These are phyloP conservation scores for Tolypocladium tundrense DNA, from an alignment of 2,329 filamentous ascomycete genomes.

Conservation along the genomic window DNA sequence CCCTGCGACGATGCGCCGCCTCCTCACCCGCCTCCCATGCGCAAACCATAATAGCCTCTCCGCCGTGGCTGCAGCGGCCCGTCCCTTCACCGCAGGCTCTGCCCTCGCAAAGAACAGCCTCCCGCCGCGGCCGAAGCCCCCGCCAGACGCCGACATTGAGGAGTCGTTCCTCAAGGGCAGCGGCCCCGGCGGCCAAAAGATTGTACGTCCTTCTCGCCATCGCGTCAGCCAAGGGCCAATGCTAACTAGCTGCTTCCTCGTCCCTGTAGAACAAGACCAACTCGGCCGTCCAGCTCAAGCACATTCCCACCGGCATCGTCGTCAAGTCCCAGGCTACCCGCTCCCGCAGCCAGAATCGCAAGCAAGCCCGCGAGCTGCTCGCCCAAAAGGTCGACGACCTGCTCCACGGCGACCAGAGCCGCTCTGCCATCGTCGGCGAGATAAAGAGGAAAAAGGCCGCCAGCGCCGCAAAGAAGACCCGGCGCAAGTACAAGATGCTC, in stretches of 20 bases:
- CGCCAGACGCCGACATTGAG: slow-evolving; percentile 69
- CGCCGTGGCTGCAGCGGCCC: neutral
- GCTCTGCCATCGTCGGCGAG: slow-evolving; percentile 53
- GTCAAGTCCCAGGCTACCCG: slow-evolving; percentile 91
- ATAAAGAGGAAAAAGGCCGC: slow-evolving; percentile 59
- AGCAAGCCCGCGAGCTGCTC: slow-evolving; percentile 68
- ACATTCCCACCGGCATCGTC: slow-evolving; percentile 81
- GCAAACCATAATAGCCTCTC: neutral
- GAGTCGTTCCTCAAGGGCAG: slow-evolving; percentile 84
- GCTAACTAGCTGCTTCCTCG: neutral
- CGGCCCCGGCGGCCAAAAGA: slow-evolving; percentile 92
- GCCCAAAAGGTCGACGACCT: slow-evolving; percentile 65
- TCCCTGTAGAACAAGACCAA: slow-evolving; percentile 76
- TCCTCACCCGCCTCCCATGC: neutral
- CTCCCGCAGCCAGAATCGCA: slow-evolving; percentile 77
- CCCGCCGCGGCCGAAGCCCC: slow-evolving; percentile 62
- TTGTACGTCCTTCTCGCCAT: slow-evolving; percentile 39
- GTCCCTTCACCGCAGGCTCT: slow-evolving; percentile 21
- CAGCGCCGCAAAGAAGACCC: slow-evolving; percentile 71
- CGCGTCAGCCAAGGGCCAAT: neutral
- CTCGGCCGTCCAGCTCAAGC: slow-evolving; percentile 86
- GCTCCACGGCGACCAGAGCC: slow-evolving; percentile 59
- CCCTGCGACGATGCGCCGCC: neutral
- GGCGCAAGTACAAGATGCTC: slow-evolving; percentile 64
- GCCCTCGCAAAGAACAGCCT: slow-evolving; percentile 38